Evolutionary conservation across 257 asterid species (phyloP).

Genomic region (Capsicum chinense): DNA sequence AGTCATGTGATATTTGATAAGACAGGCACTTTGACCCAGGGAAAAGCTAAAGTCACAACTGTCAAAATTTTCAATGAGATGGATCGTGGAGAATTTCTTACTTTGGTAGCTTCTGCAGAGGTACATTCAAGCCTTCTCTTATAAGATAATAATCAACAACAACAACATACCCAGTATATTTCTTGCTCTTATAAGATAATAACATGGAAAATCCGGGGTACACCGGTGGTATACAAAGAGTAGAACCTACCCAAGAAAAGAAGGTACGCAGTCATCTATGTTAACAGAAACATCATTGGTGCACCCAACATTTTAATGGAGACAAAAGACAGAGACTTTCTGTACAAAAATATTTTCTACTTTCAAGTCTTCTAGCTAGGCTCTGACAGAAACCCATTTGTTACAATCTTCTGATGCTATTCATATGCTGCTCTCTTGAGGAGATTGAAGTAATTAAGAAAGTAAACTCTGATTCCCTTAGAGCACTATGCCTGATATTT

Average conservation of each 20-base stretch:
- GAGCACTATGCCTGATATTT: constrained; percentile 6
- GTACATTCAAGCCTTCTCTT: constrained; percentile 44
- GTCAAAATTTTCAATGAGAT: constrained; percentile 80
- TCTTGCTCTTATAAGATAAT: not conserved
- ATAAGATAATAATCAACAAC: not conserved
- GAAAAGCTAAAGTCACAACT: constrained; percentile 86
- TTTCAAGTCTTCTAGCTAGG: not conserved
- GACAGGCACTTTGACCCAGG: constrained; percentile 98
- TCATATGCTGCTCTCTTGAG: not conserved
- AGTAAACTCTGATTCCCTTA: constrained; percentile 13
- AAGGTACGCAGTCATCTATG: not conserved
- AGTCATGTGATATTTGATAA: constrained; percentile 86
- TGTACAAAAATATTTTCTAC: not conserved
- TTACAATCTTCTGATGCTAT: constrained; percentile 12
- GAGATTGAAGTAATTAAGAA: constrained; percentile 16
- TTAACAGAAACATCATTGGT: not conserved
- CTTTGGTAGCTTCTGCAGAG: constrained; percentile 98
- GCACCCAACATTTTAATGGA: not conserved
- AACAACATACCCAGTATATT: too few relatives aligned
- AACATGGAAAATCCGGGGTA: not conserved
- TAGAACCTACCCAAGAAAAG: not conserved
- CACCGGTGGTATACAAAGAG: not conserved
- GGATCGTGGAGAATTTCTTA: constrained; percentile 96
- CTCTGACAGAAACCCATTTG: constrained; percentile 10
- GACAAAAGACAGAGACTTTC: not conserved